A percentile compares a stretch with the other conserved stretches of the same genome.
Conservation (phyloP, 139 green algal species). For the Pleodorina starrii region DNA sequence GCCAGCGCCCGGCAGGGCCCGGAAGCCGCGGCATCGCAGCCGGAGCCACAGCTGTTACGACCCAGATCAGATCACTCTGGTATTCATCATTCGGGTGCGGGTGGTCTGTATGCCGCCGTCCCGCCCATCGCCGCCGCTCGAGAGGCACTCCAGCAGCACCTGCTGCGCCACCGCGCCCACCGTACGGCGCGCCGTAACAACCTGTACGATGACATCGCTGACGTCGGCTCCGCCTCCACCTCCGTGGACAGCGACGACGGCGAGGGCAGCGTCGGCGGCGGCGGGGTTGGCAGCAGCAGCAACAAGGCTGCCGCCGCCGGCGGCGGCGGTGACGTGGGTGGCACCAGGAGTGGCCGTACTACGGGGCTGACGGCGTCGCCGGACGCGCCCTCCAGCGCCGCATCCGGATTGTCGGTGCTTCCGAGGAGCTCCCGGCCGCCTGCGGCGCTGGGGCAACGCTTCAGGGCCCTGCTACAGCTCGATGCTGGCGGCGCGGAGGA, state of each 20-base stretch:
- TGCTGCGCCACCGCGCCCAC: background rate
- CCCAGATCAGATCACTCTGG: too few relatives aligned
- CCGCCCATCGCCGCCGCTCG: background rate
- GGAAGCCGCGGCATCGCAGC: too few relatives aligned
- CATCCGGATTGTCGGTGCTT: background rate
- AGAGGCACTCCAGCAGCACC: slow-evolving; percentile 23
- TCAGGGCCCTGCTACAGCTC: background rate
- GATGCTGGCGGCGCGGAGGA: background rate
- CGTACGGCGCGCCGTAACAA: background rate
- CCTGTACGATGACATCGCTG: background rate
- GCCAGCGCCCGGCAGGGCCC: too few relatives aligned
- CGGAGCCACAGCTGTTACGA: too few relatives aligned
- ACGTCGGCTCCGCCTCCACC: background rate
- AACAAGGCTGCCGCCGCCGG: background rate
- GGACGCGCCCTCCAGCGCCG: background rate
- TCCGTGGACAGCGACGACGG: slow-evolving; percentile 3
- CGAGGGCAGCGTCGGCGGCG: background rate
- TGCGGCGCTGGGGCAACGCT: background rate
- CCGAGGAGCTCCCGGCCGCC: background rate
- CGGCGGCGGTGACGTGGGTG: background rate
- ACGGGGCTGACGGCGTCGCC: too few relatives aligned
- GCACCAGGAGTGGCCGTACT: background rate
- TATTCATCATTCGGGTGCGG: too few relatives aligned
- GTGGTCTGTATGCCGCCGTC: background rate
- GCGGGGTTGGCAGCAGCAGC: background rate